phyloP scores from a whole-genome alignment of 805 yeast genomes.

The Cyberlindnera xylosilytica region DNA sequence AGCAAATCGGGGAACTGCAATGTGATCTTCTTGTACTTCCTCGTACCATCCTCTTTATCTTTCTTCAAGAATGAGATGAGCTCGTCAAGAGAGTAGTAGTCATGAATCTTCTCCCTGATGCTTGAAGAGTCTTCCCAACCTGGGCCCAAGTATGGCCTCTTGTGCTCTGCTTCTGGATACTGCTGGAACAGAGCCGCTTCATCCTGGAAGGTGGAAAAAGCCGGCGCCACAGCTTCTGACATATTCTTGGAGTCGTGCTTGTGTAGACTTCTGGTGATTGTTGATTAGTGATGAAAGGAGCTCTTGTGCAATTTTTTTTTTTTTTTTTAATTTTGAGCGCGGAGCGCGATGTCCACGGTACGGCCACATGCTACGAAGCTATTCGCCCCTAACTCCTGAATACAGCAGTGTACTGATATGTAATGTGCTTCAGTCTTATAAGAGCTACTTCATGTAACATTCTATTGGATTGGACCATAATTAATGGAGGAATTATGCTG shows the following conservation, averaged over 20 bases:
- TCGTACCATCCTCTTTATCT: constrained; percentile 28
- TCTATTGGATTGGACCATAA: too few relatives aligned
- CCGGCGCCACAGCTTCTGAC: constrained; percentile 51
- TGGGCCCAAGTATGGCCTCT: constrained; percentile 31
- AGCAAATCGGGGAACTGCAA: constrained; percentile 87
- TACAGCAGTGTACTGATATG: too few relatives aligned
- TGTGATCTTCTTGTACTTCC: constrained; percentile 53
- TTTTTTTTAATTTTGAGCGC: too few relatives aligned
- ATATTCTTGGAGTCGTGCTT: constrained; percentile 1
- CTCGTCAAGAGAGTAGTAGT: constrained; percentile 55
- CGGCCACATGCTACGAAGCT: too few relatives aligned
- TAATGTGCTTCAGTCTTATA: too few relatives aligned
- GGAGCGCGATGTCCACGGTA: too few relatives aligned
- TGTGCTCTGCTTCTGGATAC: constrained; percentile 28
- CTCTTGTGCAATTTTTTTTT: too few relatives aligned
- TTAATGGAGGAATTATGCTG: too few relatives aligned
- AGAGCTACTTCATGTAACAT: too few relatives aligned
- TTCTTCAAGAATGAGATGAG: constrained; percentile 39
- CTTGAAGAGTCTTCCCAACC: constrained; percentile 17
- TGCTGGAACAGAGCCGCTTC: constrained; percentile 53
- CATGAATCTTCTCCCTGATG: constrained; percentile 31
- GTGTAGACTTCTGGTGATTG: neutral
- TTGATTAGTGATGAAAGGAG: too few relatives aligned
- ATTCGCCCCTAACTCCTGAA: too few relatives aligned
- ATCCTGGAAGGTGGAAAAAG: constrained; percentile 71